Conservation (phyloP, 108 stramenopile species). For the Nitzschia sp. region DNA sequence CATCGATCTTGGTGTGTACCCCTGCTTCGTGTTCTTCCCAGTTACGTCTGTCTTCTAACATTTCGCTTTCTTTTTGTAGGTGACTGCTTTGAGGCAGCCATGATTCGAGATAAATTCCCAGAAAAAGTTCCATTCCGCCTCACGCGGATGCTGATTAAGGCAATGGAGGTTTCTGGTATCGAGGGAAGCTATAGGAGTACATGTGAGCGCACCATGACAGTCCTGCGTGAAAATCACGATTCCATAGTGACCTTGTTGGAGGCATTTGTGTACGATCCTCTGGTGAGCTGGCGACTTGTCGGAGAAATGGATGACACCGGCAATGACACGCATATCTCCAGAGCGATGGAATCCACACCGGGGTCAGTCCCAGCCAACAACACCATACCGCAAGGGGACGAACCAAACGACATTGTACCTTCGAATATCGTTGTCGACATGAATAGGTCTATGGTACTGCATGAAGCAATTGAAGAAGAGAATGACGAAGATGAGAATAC, state of each 20-base stretch:
- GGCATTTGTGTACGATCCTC: slow-evolving; percentile 99
- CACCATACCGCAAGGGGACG: slow-evolving; percentile 1
- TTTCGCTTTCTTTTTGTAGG: slow-evolving; percentile 21
- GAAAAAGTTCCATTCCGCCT: slow-evolving; percentile 98
- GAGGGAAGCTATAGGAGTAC: slow-evolving; percentile 98
- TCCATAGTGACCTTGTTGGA: slow-evolving; percentile 97
- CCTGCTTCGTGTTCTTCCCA: neutral
- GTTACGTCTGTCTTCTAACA: neutral
- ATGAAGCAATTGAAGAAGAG: slow-evolving; percentile 47
- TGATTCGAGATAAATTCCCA: slow-evolving; percentile 97
- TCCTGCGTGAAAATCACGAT: slow-evolving; percentile 93
- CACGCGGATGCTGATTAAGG: slow-evolving; percentile 98
- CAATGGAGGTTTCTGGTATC: slow-evolving; percentile 99
- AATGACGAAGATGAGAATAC: slow-evolving; percentile 50
- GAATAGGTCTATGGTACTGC: slow-evolving; percentile 26
- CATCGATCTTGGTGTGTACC: slow-evolving; percentile 84
- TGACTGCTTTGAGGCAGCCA: slow-evolving; percentile 98
- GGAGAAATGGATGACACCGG: slow-evolving; percentile 33
- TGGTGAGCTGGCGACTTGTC: slow-evolving; percentile 97
- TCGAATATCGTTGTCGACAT: slow-evolving; percentile 32
- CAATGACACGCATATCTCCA: slow-evolving; percentile 5
- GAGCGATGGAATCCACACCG: neutral
- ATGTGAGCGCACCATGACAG: slow-evolving; percentile 94
- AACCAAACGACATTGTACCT: slow-evolving; percentile 13
- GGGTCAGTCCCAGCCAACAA: neutral